Evolutionary conservation across 1,284 basidiomycete species (phyloP), one percentile per base, ranked within the genome.

Genomic region (Austropuccinia psidii): DNA sequence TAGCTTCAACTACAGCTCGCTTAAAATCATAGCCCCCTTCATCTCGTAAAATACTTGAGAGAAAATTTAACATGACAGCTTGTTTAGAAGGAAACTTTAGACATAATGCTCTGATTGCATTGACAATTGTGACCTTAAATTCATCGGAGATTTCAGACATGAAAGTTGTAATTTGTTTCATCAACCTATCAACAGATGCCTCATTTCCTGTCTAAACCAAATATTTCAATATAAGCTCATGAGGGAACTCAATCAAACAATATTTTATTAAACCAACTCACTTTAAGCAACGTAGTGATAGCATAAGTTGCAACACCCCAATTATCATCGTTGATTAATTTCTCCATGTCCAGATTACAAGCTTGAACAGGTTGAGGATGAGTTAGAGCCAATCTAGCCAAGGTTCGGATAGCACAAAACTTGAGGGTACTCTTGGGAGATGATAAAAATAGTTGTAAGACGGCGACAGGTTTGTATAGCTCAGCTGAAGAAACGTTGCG

Each of bases 11-110:
- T 54, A 98, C 93, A 2, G 95, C 93, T 60, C 94, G 90, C 84
- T 99, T 99, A 86, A 98, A 98, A 80, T 98, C 96, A 82, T 98
- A 98, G 24, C 96, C 96, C 73, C 96, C 96, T 82, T 99, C 96
- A 79, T 97, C 94, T 54, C 93, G 88, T 52, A 97, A 86, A 27
- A 96, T 90, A 58, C 93, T 91, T 58, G 91, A 93, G 39, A 97
- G 86, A 88, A 97, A 97, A 2, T 89, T 87, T 69, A 97, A 87
- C 93, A 96, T 95, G 68, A 91, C 88, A 21, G 88, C 89, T 81
- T 99, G 93, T 84, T 99, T 98, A 58, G 89, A 84, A 0, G 96
- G 96, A 86, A 99, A 98, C 83, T 99, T 98, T 83, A 99, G 88
- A 83, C 94, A 98, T 54, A 99, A 87, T 19, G 94, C 93, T 72